Conservation (phyloP, 305 asterid species). For the Salvia sclarea region DNA sequence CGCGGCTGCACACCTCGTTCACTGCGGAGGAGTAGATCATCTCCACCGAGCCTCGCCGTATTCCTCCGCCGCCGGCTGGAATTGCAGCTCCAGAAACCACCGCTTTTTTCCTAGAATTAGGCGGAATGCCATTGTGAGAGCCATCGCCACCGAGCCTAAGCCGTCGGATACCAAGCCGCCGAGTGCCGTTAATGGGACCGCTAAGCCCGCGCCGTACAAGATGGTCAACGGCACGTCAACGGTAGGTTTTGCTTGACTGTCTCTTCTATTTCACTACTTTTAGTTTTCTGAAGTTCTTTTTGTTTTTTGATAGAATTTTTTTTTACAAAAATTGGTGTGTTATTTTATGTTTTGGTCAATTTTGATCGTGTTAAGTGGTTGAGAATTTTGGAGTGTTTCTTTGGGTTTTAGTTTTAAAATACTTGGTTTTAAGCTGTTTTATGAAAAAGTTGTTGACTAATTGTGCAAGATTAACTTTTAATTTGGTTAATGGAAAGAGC, state of each 20-base stretch:
- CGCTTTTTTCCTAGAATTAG: conserved; percentile 34
- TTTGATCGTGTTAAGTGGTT: conserved; percentile 15
- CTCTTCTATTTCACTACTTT: not conserved
- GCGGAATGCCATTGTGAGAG: conserved; percentile 52
- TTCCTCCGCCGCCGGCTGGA: conserved; percentile 24
- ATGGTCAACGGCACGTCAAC: conserved; percentile 70
- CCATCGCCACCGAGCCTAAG: conserved; percentile 82
- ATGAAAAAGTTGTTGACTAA: conserved; percentile 8
- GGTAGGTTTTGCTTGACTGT: conserved; percentile 42
- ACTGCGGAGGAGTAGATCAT: conserved; percentile 67
- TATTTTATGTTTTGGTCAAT: not conserved
- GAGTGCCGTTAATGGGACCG: conserved; percentile 49
- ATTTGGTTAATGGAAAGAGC: conserved; percentile 25
- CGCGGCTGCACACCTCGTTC: conserved; percentile 75
- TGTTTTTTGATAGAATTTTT: not conserved
- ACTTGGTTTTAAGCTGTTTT: conserved; percentile 21
- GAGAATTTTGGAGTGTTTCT: not conserved
- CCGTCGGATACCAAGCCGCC: conserved; percentile 54
- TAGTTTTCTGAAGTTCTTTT: not conserved
- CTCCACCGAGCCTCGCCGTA: conserved; percentile 42
- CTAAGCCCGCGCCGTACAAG: conserved; percentile 45
- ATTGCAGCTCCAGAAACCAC: conserved; percentile 15
- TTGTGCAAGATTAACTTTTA: not conserved
- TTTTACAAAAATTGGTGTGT: not conserved
- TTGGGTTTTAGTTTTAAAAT: not conserved